These are phyloP conservation scores for Coemansia javaensis DNA, from an alignment of 192 early-diverging fungal genomes.

Conservation along the genomic window DNA sequence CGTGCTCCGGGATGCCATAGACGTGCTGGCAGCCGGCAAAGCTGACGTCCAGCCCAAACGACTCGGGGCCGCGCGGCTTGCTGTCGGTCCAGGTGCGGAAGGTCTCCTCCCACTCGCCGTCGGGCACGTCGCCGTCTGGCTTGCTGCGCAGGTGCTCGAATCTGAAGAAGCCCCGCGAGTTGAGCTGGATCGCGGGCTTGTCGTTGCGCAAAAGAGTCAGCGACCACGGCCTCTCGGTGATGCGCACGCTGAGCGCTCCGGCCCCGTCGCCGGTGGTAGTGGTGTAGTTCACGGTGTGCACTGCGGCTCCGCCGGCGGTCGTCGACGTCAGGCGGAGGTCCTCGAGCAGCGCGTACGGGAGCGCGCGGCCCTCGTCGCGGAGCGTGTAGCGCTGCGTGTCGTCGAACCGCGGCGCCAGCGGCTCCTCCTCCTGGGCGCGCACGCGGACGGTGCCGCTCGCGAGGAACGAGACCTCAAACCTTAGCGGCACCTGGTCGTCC, in stretches of 20 bases:
- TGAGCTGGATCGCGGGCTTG: slow-evolving; percentile 63
- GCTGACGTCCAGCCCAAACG: slow-evolving; percentile 86
- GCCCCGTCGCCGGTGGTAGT: slow-evolving; percentile 6
- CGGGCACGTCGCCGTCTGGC: slow-evolving; percentile 39
- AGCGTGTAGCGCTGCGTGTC: slow-evolving; percentile 56
- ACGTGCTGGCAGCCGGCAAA: slow-evolving; percentile 84
- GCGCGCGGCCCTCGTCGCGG: slow-evolving; percentile 27
- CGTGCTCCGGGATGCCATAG: slow-evolving; percentile 96
- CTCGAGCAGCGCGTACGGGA: slow-evolving; percentile 21
- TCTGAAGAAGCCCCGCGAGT: slow-evolving; percentile 77
- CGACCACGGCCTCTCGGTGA: slow-evolving; percentile 42
- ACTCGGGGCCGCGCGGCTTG: slow-evolving; percentile 94
- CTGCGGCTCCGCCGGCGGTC: slow-evolving; percentile 1
- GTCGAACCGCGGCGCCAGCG: slow-evolving; percentile 69
- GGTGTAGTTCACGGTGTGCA: slow-evolving; percentile 33
- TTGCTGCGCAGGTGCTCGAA: slow-evolving; percentile 66
- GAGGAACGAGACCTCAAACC: slow-evolving; percentile 50
- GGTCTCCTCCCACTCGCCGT: slow-evolving; percentile 80
- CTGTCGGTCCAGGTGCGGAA: slow-evolving; percentile 83
- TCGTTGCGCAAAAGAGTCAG: slow-evolving; percentile 27
- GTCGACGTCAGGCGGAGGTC: slow-evolving; percentile 19
- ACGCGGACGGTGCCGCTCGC: slow-evolving; percentile 56
- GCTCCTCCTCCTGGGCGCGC: slow-evolving; percentile 60
- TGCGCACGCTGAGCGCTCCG: slow-evolving; percentile 25
- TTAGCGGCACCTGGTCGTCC: slow-evolving; percentile 28